Evolutionary conservation across 768 basidiomycete species (phyloP).

Genomic region (Solioccasus polychromus): DNA sequence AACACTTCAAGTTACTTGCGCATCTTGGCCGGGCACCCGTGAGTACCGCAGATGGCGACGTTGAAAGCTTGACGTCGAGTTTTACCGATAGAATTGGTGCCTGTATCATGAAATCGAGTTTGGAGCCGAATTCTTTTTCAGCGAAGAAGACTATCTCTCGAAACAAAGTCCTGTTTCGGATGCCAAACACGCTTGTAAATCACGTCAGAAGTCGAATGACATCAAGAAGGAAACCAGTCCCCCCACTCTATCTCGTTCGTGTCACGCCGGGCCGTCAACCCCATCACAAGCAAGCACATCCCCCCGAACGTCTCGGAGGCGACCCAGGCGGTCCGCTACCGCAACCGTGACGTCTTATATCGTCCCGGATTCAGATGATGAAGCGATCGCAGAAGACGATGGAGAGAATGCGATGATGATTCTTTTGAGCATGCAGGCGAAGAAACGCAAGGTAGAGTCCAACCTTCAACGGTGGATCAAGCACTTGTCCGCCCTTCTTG

Average conservation of each 20-base stretch:
- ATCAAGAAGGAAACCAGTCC: slow-evolving; percentile 44
- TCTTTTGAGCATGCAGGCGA: slow-evolving; percentile 29
- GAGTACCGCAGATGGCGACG: slow-evolving; percentile 23
- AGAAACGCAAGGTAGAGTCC: slow-evolving; percentile 40
- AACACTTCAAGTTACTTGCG: slow-evolving; percentile 75
- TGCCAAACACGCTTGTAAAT: slow-evolving; percentile 25
- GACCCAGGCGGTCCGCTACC: slow-evolving; percentile 59
- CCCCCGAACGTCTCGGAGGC: slow-evolving; percentile 39
- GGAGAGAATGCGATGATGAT: slow-evolving; percentile 33
- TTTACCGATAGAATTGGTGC: slow-evolving; percentile 41
- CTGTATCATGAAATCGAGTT: slow-evolving; percentile 60
- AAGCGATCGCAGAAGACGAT: slow-evolving; percentile 43
- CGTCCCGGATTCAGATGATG: slow-evolving; percentile 71
- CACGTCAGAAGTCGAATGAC: slow-evolving; percentile 26
- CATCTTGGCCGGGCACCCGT: slow-evolving; percentile 61
- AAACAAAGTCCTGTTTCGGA: slow-evolving; percentile 24
- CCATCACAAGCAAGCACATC: slow-evolving; percentile 18
- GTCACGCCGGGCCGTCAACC: slow-evolving; percentile 8
- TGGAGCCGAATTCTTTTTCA: slow-evolving; percentile 67
- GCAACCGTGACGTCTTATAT: slow-evolving; percentile 55
- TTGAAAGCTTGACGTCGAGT: neutral
- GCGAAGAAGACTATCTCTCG: slow-evolving; percentile 65
- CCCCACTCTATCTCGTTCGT: slow-evolving; percentile 26
- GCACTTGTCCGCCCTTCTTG: slow-evolving; percentile 55
- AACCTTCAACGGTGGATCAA: slow-evolving; percentile 66